Evolutionary conservation across 371 early-diverging fungal species (phyloP).

Genomic region (Syncephalastrum monosporum): DNA sequence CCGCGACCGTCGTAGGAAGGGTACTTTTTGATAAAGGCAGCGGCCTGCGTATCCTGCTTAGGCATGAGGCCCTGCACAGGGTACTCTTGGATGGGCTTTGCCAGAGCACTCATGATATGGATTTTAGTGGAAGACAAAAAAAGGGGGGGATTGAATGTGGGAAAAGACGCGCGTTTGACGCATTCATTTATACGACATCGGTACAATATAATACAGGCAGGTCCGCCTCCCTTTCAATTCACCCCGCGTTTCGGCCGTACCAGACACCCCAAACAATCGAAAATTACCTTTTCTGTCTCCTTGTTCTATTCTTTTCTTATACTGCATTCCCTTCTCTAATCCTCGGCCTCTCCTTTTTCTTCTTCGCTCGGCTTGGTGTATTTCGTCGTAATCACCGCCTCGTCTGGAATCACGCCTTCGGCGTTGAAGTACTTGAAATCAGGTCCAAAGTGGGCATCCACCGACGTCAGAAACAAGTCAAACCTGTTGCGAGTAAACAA

Average conservation of each 20-base stretch:
- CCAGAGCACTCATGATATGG: conserved; percentile 7
- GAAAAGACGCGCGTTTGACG: too few species aligned
- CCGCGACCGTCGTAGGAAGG: conserved; percentile 89
- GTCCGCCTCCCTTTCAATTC: too few species aligned
- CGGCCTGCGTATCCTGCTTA: conserved; percentile 85
- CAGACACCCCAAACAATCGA: too few species aligned
- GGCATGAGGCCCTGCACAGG: conserved; percentile 72
- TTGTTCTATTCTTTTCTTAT: too few species aligned
- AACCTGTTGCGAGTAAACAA: conserved; percentile 45
- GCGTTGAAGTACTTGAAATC: conserved; percentile 45
- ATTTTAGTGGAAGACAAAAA: conserved; percentile 6
- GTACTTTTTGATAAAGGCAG: conserved; percentile 77
- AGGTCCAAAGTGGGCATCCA: conserved; percentile 56
- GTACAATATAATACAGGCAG: too few species aligned
- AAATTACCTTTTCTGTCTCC: too few species aligned
- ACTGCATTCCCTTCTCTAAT: too few species aligned
- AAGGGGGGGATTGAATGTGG: conserved; percentile 3
- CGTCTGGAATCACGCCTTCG: conserved; percentile 33
- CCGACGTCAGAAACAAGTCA: conserved; percentile 63
- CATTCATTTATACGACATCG: too few species aligned
- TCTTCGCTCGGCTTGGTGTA: neutral
- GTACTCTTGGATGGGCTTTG: conserved; percentile 58
- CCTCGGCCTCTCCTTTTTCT: too few species aligned
- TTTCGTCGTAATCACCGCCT: conserved; percentile 24
- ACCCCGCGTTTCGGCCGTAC: too few species aligned